These are phyloP conservation scores for Suillus variegatus DNA, from an alignment of 768 basidiomycete genomes.

Conservation along the genomic window DNA sequence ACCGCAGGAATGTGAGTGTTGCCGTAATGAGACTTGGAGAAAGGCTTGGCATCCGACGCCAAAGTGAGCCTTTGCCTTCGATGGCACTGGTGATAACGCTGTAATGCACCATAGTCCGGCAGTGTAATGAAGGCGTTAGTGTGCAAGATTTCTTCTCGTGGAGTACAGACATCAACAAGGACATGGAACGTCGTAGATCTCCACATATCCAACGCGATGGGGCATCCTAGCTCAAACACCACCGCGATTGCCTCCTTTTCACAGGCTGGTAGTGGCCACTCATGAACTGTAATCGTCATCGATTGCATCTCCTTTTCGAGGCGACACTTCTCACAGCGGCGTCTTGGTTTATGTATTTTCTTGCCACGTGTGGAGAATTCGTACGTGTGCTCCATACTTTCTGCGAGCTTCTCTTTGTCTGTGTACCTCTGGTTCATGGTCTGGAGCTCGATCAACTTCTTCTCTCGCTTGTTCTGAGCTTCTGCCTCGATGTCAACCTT, in stretches of 20 bases:
- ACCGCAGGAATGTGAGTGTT: slow-evolving; percentile 16
- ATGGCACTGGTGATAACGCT: slow-evolving; percentile 8
- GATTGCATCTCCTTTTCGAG: slow-evolving; percentile 18
- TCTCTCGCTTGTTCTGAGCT: slow-evolving; percentile 21
- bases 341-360: background rate
- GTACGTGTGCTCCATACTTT: background rate
- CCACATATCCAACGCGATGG: slow-evolving; percentile 44
- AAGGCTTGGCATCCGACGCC: slow-evolving; percentile 25
- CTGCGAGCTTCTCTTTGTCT: background rate
- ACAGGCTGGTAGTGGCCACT: slow-evolving; percentile 47
- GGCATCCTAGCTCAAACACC: slow-evolving; percentile 46
- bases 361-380: background rate
- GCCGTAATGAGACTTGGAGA: slow-evolving; percentile 18
- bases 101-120: no score
- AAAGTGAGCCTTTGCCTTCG: slow-evolving; percentile 23
- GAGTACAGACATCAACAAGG: slow-evolving; percentile 36
- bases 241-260: slow-evolving; percentile 25
- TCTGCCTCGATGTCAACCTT: slow-evolving; percentile 30
- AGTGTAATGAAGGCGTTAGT: no score
- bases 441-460: slow-evolving; percentile 17
- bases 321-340: slow-evolving; percentile 32
- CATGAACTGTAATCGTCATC: slow-evolving; percentile 39
- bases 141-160: no score
- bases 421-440: slow-evolving; percentile 16
- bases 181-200: slow-evolving; percentile 41